Evolutionary conservation across 2,329 filamentous ascomycete genomes (phyloP), one percentile per base, ranked within the genome.

Genomic region (Phoma sp.): DNA sequence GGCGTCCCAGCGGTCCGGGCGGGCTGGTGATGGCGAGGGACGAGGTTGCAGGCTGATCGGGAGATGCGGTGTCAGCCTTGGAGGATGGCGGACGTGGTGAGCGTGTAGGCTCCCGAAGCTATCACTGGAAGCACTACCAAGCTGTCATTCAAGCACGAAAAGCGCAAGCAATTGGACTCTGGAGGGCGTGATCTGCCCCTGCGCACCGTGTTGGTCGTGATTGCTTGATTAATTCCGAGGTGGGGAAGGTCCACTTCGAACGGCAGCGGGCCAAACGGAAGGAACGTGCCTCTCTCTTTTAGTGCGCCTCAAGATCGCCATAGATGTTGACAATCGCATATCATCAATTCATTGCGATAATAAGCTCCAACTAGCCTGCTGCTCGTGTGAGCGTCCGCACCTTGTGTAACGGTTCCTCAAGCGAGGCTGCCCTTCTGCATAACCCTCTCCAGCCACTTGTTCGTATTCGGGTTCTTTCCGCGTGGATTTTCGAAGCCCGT

Each of bases 1-100:
- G 61, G 57, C 62, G 37, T 28, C 64, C 67, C 67, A 57, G 53
- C 55, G 46, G 59, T 42, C 37, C 59, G 66, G 67, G 57, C 56
- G 36, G 40, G 53, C 46, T 56, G 53, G 47, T 50, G 53, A 56
- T 26, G 30, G 53, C 47, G 47, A 56, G 42, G 47, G 53, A 56
- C 47, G 53, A 56, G 47, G 47, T 18, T 46, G 51, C 51, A 49
- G 45, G 45, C 46, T 39, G 39, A 54, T 54, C 46, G 51, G 39
- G 40, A 49, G 51, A 49, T 45, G 34, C 18, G 34, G 33, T 54
- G 45, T 40, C 51, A 54, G 51, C 45, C 51, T 49, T 45, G 34
- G 33, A 47, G 17, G 40, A 32, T 26, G 29, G 14, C 10, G 38
- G 29, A 15, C 17, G 12, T 45, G 45, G 26, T 25, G 39, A 40